Conservation (phyloP, 495 filamentous ascomycete genomes). For the Lasiosphaeria hispida region DNA sequence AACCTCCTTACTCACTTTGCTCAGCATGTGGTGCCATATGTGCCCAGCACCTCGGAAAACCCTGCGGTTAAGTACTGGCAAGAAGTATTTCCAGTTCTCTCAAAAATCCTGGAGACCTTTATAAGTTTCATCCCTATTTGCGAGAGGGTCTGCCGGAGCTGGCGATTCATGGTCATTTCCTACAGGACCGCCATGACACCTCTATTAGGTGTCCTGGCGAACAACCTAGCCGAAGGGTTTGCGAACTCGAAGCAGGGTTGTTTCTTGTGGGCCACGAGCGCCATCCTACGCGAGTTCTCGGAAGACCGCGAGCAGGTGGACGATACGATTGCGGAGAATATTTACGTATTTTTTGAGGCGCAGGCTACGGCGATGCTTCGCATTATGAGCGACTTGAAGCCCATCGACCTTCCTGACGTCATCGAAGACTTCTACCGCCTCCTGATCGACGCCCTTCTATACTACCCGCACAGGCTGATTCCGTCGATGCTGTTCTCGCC, state of each 20-base stretch:
- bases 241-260: constrained; percentile 84
- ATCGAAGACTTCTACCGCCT: constrained; percentile 99
- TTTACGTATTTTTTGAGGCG: constrained; percentile 92
- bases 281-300: constrained; percentile 92
- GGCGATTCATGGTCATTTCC: constrained; percentile 92
- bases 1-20: constrained; percentile 89
- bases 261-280: constrained; percentile 95
- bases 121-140: constrained; percentile 80
- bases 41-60: constrained; percentile 69
- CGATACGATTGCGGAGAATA: constrained; percentile 73
- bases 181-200: constrained; percentile 87
- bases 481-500: constrained; percentile 71
- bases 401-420: constrained; percentile 89
- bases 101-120: constrained; percentile 82
- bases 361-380: constrained; percentile 85
- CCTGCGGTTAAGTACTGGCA: constrained; percentile 95
- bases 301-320: constrained; percentile 84
- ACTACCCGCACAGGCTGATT: constrained; percentile 81
- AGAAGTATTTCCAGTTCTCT: constrained; percentile 83
- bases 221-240: constrained; percentile 83
- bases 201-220: constrained; percentile 78
- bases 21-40: constrained; percentile 73
- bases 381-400: constrained; percentile 80
- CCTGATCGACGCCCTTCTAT: constrained; percentile 83
- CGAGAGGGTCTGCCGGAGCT: constrained; percentile 90